A percentile compares a stretch with the other conserved stretches of the same genome.
Conservation (phyloP, 176 grass and related monocot species). For the Phoenix dactylifera region DNA sequence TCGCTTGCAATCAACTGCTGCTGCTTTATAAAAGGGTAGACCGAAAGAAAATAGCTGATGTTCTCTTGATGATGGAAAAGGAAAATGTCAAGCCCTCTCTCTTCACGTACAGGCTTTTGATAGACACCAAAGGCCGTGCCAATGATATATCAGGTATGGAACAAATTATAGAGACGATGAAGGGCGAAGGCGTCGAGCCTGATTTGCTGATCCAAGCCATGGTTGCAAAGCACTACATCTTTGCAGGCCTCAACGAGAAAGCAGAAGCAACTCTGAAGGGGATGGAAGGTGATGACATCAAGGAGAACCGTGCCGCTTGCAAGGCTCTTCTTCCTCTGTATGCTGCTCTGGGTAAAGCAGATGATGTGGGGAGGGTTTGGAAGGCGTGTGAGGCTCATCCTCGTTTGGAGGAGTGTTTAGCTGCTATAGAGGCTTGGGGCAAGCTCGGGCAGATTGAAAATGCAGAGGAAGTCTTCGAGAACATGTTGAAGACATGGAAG, state of each 20-base stretch:
- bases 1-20: constrained; percentile 64
- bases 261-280: constrained; percentile 38
- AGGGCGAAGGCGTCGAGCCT: constrained; percentile 35
- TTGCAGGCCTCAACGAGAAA: constrained; percentile 46
- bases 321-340: constrained; percentile 41
- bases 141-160: constrained; percentile 58
- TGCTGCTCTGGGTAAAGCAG: constrained; percentile 41
- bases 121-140: constrained; percentile 37
- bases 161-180: constrained; percentile 46
- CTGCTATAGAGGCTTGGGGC: constrained; percentile 57
- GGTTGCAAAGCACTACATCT: constrained; percentile 56
- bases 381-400: constrained; percentile 39
- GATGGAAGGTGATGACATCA: constrained; percentile 57
- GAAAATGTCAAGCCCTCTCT: constrained; percentile 53
- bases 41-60: constrained; percentile 65
- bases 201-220: constrained; percentile 36
- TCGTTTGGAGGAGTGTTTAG: constrained; percentile 22
- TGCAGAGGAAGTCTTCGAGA: constrained; percentile 46
- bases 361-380: constrained; percentile 59
- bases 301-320: constrained; percentile 40
- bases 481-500: constrained; percentile 20
- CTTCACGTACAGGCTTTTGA: constrained; percentile 63
- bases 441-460: constrained; percentile 42
- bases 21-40: constrained; percentile 65
- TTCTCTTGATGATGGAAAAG: constrained; percentile 63